A percentile compares a stretch with the other conserved stretches of the same genome.
Evolutionary conservation across 164 flowering plant genomes (phyloP).

Genomic region (Houttuynia cordata): DNA sequence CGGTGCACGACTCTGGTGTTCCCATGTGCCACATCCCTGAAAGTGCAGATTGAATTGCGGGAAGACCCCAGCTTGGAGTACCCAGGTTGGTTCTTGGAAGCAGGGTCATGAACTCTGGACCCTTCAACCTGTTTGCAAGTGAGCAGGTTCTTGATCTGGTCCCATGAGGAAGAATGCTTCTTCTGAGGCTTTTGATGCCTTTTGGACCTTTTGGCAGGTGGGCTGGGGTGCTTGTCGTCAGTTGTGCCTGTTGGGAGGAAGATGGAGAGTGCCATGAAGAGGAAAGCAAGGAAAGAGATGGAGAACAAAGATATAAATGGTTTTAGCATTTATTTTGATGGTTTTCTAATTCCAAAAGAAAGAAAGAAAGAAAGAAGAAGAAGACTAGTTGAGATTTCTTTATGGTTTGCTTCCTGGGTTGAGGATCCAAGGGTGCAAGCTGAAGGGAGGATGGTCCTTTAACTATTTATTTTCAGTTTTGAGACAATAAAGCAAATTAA

Average conservation of each 20-base stretch:
- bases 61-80: constrained; percentile 51
- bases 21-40: constrained; percentile 71
- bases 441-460: background rate
- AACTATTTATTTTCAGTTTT: background rate
- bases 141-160: constrained; percentile 75
- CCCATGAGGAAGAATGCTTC: constrained; percentile 64
- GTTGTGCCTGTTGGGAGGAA: constrained; percentile 26
- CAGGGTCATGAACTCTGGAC: constrained; percentile 43
- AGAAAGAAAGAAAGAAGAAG: background rate
- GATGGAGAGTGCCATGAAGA: constrained; percentile 45
- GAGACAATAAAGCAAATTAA: background rate
- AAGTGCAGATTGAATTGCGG: constrained; percentile 66
- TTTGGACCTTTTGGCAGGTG: constrained; percentile 19
- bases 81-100: constrained; percentile 12
- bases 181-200: constrained; percentile 12
- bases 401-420: background rate
- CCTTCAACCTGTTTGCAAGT: constrained; percentile 68
- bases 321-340: background rate
- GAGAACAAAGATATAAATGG: constrained; percentile 1
- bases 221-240: constrained; percentile 8
- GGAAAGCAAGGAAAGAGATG: constrained; percentile 9
- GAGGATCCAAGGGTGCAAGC: background rate
- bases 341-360: background rate
- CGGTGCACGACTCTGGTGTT: constrained; percentile 75
- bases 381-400: background rate